A percentile compares a stretch with the other conserved stretches of the same genome.
Conservation (phyloP, 2,329 filamentous ascomycete species). For the Myriosclerotinia curreyana region DNA sequence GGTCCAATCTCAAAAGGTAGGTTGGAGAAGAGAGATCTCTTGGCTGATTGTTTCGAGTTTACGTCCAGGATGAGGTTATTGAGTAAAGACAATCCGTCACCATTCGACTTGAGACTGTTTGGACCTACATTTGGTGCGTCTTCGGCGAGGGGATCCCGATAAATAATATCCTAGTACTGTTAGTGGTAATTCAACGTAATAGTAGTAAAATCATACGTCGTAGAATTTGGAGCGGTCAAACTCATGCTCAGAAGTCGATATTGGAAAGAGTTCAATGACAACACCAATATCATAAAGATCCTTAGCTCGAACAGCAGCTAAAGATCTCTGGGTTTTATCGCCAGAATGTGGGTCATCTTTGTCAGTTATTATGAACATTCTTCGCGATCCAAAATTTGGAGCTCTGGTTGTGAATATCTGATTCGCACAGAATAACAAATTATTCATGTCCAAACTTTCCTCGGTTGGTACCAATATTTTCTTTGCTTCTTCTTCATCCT, state of each 20-base stretch:
- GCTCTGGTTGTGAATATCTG: constrained; percentile 95
- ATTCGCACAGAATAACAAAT: constrained; percentile 90
- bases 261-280: constrained; percentile 88
- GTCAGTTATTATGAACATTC: constrained; percentile 94
- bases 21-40: constrained; percentile 80
- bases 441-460: constrained; percentile 75
- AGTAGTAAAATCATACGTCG: constrained; percentile 58
- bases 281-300: constrained; percentile 94
- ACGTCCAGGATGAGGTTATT: constrained; percentile 81
- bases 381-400: constrained; percentile 86
- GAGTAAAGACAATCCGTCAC: constrained; percentile 74
- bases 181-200: constrained; percentile 23
- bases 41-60: constrained; percentile 83
- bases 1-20: constrained; percentile 87
- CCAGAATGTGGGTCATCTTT: constrained; percentile 79
- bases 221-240: constrained; percentile 90
- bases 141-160: constrained; percentile 71
- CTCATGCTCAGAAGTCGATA: constrained; percentile 64
- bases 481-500: constrained; percentile 70
- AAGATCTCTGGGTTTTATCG: constrained; percentile 69
- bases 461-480: constrained; percentile 67
- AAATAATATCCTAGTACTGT: constrained; percentile 74
- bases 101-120: constrained; percentile 59
- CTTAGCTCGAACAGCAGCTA: constrained; percentile 83
- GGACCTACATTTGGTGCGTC: constrained; percentile 58